Conservation (phyloP, 2,329 filamentous ascomycete species). For the Gyromitra esculenta region DNA sequence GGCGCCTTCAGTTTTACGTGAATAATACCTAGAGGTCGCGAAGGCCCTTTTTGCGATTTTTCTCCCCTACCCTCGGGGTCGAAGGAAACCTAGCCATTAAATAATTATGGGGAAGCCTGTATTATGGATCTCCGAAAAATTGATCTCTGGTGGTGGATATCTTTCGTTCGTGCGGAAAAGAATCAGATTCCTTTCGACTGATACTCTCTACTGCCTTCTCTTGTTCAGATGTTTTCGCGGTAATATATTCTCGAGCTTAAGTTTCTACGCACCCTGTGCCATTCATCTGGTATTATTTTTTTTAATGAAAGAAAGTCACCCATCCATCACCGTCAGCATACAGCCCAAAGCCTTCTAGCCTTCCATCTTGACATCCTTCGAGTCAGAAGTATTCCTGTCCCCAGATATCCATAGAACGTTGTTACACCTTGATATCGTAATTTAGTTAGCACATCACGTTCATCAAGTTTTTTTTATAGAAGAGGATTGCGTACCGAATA, state of each 20-base stretch:
- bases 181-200: slow-evolving; percentile 1
- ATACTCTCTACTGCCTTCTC: background rate
- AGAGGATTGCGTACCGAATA: slow-evolving; percentile 72
- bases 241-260: slow-evolving; percentile 25
- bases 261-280: slow-evolving; percentile 47
- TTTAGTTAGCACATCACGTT: background rate
- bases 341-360: slow-evolving; percentile 48
- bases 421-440: slow-evolving; percentile 73
- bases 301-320: slow-evolving; percentile 18
- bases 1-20: background rate
- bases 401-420: slow-evolving; percentile 93
- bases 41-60: background rate
- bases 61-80: background rate
- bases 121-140: background rate
- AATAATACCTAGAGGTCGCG: background rate
- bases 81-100: background rate
- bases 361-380: slow-evolving; percentile 56
- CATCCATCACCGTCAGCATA: slow-evolving; percentile 4
- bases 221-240: slow-evolving; percentile 26
- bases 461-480: background rate
- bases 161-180: background rate
- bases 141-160: background rate
- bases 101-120: background rate
- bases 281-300: slow-evolving; percentile 44
- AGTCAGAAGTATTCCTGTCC: slow-evolving; percentile 65